Percentiles rank a stretch among this genome's conserved stretches.
phyloP scores from a whole-genome alignment of 345 rosid genomes.

The Adansonia digitata region DNA sequence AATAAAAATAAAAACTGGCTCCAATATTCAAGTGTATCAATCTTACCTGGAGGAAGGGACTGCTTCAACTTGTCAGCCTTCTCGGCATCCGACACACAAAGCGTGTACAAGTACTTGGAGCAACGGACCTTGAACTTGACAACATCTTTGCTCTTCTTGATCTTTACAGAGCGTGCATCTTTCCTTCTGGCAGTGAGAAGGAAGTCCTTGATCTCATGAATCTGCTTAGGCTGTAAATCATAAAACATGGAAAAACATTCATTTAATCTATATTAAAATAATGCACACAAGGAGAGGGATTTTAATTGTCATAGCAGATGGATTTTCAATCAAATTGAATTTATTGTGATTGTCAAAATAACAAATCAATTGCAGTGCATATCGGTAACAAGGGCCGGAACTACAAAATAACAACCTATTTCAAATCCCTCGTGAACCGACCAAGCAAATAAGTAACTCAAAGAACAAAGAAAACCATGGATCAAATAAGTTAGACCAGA shows the following conservation, averaged over 20 bases:
- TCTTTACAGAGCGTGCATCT: conserved; percentile 86
- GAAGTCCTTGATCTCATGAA: conserved; percentile 93
- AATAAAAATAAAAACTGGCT: no score
- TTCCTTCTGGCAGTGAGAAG: conserved; percentile 95
- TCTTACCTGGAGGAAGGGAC: conserved; percentile 98
- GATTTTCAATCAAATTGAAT: neutral
- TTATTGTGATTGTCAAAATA: neutral
- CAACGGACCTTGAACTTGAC: conserved; percentile 96
- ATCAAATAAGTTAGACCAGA: no score
- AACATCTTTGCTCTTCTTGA: conserved; percentile 75
- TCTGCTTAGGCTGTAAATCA: conserved; percentile 74
- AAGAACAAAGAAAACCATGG: no score
- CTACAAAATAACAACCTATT: no score
- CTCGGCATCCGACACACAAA: conserved; percentile 77
- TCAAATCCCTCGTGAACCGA: no score
- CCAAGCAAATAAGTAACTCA: neutral
- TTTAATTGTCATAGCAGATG: no score
- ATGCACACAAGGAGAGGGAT: no score
- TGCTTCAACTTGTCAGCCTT: conserved; percentile 96
- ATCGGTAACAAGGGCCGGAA: neutral
- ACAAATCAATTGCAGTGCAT: neutral
- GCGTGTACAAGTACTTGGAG: conserved; percentile 87
- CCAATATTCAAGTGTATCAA: no score
- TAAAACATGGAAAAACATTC: neutral
- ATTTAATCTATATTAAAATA: neutral